These are phyloP conservation scores for Avena atlantica DNA, from an alignment of 176 grass and related monocot genomes.

Conservation along the genomic window DNA sequence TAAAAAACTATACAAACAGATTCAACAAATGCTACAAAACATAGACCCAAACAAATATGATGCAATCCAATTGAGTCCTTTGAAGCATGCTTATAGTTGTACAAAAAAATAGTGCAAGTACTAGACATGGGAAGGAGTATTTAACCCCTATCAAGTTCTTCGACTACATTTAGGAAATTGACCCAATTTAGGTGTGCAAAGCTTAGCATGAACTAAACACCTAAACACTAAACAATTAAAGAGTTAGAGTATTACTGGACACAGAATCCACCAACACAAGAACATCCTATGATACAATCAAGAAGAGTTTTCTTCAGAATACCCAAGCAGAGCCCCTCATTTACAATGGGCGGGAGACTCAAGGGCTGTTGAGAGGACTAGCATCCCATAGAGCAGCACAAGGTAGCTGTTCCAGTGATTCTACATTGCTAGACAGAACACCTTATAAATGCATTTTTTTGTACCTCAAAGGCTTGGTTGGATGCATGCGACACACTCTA, in stretches of 20 bases:
- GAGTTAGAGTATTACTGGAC: too few species aligned
- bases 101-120: too few species aligned
- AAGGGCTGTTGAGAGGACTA: neutral
- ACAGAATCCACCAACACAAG: too few species aligned
- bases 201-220: neutral
- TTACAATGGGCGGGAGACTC: neutral
- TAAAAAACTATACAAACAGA: neutral
- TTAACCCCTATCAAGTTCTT: too few species aligned
- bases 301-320: neutral
- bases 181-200: neutral
- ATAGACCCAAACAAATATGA: neutral
- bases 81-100: too few species aligned
- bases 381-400: neutral
- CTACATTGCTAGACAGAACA: neutral
- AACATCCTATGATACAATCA: neutral
- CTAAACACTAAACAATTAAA: neutral
- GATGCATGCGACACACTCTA: neutral
- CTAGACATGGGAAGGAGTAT: too few species aligned
- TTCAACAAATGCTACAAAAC: neutral
- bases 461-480: neutral
- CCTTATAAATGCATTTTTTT: too few species aligned
- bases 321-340: neutral
- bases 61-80: neutral
- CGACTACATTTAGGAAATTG: too few species aligned
- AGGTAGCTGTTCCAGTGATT: neutral